Percentiles rank a stretch among this genome's conserved stretches.
phyloP scores from a whole-genome alignment of 2,329 filamentous ascomycete species.

The Monilinia polystroma region DNA sequence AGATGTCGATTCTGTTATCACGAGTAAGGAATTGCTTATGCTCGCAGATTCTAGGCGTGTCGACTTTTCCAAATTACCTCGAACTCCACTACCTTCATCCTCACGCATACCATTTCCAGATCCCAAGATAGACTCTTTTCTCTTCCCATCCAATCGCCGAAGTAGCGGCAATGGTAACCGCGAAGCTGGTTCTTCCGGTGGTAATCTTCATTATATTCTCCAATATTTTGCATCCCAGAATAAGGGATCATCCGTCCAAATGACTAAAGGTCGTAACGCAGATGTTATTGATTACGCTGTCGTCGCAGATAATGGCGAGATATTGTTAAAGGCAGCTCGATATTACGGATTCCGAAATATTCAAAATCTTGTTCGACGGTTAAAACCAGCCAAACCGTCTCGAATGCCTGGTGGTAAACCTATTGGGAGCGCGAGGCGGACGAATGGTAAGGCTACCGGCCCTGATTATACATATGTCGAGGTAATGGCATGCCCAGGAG shows the following conservation, averaged over 20 bases:
- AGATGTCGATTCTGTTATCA: slow-evolving; percentile 98
- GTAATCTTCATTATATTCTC: slow-evolving; percentile 83
- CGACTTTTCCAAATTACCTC: slow-evolving; percentile 71
- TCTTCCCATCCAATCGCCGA: slow-evolving; percentile 60
- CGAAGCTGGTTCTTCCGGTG: slow-evolving; percentile 77
- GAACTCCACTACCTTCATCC: slow-evolving; percentile 50
- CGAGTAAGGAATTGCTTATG: slow-evolving; percentile 89
- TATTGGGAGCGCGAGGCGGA: slow-evolving; percentile 55
- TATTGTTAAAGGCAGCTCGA: slow-evolving; percentile 75
- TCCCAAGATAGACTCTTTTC: slow-evolving; percentile 63
- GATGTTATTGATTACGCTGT: slow-evolving; percentile 88
- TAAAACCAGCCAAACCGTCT: slow-evolving; percentile 77
- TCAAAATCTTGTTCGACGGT: slow-evolving; percentile 88
- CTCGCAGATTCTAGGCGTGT: slow-evolving; percentile 78
- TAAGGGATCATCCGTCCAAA: slow-evolving; percentile 69
- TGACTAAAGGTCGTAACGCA: slow-evolving; percentile 76
- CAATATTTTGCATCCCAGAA: slow-evolving; percentile 68
- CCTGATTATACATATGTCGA: slow-evolving; percentile 89
- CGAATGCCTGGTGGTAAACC: slow-evolving; percentile 75
- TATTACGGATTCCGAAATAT: slow-evolving; percentile 99
- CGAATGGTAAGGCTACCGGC: slow-evolving; percentile 48
- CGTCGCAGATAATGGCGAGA: slow-evolving; percentile 53
- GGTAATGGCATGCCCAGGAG: slow-evolving; percentile 98
- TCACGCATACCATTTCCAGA: slow-evolving; percentile 69
- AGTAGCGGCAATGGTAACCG: slow-evolving; percentile 47